Conservation (phyloP, 768 basidiomycete species). For the Lactarius sanguifluus region DNA sequence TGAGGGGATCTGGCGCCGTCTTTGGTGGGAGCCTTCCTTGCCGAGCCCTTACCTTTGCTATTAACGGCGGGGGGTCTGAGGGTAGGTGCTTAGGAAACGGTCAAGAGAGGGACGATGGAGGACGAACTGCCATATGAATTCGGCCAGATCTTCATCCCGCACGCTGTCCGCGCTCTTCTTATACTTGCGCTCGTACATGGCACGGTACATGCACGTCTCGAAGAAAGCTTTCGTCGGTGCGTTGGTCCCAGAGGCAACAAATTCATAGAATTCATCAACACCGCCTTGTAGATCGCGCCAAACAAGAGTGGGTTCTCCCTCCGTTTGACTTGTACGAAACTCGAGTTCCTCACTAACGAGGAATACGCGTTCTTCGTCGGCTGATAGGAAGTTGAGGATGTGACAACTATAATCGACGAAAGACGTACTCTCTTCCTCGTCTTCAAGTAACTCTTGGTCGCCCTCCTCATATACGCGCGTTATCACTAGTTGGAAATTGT, state of each 20-base stretch:
- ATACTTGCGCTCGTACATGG: conserved; percentile 96
- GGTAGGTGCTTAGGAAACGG: neutral
- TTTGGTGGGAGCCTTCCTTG: conserved; percentile 31
- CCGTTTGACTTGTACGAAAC: conserved; percentile 72
- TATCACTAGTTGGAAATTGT: conserved; percentile 88
- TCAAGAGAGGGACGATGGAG: neutral
- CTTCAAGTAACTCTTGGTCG: conserved; percentile 91
- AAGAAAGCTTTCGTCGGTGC: conserved; percentile 82
- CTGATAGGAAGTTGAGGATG: conserved; percentile 43
- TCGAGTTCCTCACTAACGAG: conserved; percentile 88
- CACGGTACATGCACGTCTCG: conserved; percentile 91
- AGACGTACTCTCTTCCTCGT: conserved; percentile 81
- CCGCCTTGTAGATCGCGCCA: conserved; percentile 94
- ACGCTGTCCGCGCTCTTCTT: conserved; percentile 67
- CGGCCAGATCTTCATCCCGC: conserved; percentile 64
- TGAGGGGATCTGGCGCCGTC: conserved; percentile 12
- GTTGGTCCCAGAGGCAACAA: conserved; percentile 74
- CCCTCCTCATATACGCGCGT: conserved; percentile 98
- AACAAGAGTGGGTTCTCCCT: conserved; percentile 77
- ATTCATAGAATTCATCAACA: conserved; percentile 92
- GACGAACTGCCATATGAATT: conserved; percentile 81
- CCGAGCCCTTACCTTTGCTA: conserved; percentile 29
- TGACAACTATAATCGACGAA: neutral
- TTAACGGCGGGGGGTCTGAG: conserved; percentile 23
- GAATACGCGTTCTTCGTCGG: conserved; percentile 92